These are phyloP conservation scores for Cladophialophora immunda DNA, from an alignment of 2,329 filamentous ascomycete species.

Conservation along the genomic window DNA sequence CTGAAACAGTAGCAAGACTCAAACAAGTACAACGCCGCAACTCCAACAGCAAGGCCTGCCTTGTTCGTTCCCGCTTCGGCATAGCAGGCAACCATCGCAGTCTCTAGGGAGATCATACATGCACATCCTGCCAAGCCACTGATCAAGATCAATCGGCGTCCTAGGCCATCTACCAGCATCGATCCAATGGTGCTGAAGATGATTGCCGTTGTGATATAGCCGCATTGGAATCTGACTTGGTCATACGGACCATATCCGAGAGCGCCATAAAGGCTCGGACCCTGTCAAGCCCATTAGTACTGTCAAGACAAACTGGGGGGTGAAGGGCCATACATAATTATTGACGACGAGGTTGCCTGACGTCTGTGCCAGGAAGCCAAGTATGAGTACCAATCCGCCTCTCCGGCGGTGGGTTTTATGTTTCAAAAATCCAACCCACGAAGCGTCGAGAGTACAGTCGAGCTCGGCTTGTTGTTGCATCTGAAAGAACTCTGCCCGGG, in stretches of 20 bases:
- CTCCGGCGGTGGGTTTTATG: too few relatives aligned
- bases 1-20: neutral
- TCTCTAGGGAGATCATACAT: neutral
- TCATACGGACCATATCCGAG: neutral
- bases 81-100: neutral
- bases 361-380: neutral
- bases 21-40: neutral
- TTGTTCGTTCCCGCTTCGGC: neutral
- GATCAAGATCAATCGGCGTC: neutral
- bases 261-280: conserved; percentile 1
- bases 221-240: neutral
- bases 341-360: neutral
- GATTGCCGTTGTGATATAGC: neutral
- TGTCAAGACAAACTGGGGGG: neutral
- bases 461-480: conserved; percentile 1
- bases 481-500: conserved; percentile 1
- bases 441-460: neutral
- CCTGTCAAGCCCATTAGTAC: neutral
- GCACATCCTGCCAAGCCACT: neutral
- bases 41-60: neutral
- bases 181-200: neutral
- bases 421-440: neutral
- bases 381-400: too few relatives aligned
- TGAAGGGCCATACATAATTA: neutral
- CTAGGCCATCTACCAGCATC: neutral